Conservation (phyloP, 495 filamentous ascomycete species). For the Neurospora sp. region DNA sequence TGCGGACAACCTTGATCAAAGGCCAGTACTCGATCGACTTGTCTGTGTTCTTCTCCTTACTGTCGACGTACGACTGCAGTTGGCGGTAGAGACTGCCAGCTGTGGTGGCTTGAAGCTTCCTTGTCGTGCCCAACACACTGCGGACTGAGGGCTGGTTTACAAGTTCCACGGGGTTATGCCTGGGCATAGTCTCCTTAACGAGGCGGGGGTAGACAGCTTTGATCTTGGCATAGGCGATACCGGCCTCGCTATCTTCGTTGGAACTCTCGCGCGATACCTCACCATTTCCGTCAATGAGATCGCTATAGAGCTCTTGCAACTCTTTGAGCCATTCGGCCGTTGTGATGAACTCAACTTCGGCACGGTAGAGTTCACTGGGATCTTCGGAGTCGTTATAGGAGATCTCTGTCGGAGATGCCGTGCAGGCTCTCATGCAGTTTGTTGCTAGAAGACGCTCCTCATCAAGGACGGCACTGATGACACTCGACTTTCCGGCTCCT, state of each 20-base stretch:
- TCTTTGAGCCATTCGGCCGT: constrained; percentile 49
- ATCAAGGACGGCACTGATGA: constrained; percentile 50
- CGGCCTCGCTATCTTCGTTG: constrained; percentile 41
- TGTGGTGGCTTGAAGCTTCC: constrained; percentile 28
- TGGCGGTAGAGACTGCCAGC: constrained; percentile 17
- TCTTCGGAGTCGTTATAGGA: constrained; percentile 47
- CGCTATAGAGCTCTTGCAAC: constrained; percentile 37
- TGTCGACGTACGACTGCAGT: constrained; percentile 25
- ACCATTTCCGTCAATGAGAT: constrained; percentile 37
- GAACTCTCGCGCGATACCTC: constrained; percentile 33
- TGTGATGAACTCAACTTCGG: constrained; percentile 55
- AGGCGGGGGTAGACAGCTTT: constrained; percentile 53
- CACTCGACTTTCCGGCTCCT: constrained; percentile 48
- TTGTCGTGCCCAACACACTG: constrained; percentile 38
- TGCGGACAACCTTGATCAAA: constrained; percentile 51
- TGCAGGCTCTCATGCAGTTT: constrained; percentile 45
- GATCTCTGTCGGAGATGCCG: constrained; percentile 55
- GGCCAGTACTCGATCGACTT: constrained; percentile 51
- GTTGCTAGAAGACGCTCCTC: constrained; percentile 35
- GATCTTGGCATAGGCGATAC: constrained; percentile 55
- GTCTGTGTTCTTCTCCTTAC: constrained; percentile 22
- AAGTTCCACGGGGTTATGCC: constrained; percentile 30
- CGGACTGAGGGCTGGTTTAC: constrained; percentile 30
- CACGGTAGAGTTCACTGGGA: constrained; percentile 37
- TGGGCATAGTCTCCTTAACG: constrained; percentile 41